Evolutionary conservation across 2,329 filamentous ascomycete species (phyloP).

Genomic region (Pochonia chlamydosporia): DNA sequence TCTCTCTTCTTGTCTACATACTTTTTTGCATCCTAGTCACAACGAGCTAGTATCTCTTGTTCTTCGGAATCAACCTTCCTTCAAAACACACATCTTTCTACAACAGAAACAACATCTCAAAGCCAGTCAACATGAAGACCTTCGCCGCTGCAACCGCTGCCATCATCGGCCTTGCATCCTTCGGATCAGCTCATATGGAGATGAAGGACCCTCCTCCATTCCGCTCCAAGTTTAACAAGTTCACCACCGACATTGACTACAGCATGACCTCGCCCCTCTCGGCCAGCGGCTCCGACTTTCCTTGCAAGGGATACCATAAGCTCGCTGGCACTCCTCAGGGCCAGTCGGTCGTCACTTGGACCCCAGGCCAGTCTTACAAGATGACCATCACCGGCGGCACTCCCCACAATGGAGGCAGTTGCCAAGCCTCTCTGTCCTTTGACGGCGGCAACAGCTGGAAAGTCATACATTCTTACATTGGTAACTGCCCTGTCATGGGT

Average conservation of each 20-base stretch:
- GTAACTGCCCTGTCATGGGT: constrained; percentile 41
- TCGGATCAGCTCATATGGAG: constrained; percentile 50
- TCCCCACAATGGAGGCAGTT: constrained; percentile 65
- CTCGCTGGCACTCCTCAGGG: constrained; percentile 44
- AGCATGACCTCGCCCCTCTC: constrained; percentile 64
- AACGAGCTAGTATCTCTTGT: neutral
- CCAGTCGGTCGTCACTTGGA: constrained; percentile 53
- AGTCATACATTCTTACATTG: constrained; percentile 56
- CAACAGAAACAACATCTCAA: neutral
- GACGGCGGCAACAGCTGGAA: constrained; percentile 65
- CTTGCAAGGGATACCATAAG: constrained; percentile 63
- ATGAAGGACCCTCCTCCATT: constrained; percentile 48
- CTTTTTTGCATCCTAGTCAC: neutral
- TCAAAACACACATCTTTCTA: too few species aligned
- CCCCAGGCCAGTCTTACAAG: constrained; percentile 55
- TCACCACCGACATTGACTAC: constrained; percentile 55
- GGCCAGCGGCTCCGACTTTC: constrained; percentile 58
- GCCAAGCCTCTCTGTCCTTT: constrained; percentile 70
- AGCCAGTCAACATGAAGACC: constrained; percentile 31
- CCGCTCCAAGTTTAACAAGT: constrained; percentile 45
- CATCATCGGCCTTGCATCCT: constrained; percentile 35
- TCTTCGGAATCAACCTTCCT: neutral
- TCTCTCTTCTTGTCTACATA: neutral
- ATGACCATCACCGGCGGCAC: constrained; percentile 59
- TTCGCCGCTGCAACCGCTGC: constrained; percentile 29